A percentile compares a stretch with the other conserved stretches of the same genome.
Evolutionary conservation across 176 grass and related monocot species (phyloP).

Genomic region (Juncus effusus): DNA sequence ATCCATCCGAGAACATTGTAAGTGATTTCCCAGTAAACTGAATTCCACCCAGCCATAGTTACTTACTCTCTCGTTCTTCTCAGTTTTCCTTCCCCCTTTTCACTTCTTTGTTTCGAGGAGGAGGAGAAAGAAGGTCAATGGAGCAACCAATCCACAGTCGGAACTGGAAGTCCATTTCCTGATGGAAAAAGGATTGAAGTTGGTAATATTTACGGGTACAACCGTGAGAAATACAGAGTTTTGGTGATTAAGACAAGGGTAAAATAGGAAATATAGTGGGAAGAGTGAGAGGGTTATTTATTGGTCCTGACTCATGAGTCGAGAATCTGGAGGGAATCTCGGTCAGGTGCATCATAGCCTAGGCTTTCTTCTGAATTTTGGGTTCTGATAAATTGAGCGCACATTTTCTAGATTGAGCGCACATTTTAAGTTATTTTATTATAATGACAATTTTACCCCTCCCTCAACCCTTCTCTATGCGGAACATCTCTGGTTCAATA

Average conservation of each 20-base stretch:
- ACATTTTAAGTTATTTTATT: too few relatives aligned
- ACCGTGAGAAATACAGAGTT: neutral
- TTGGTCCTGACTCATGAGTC: neutral
- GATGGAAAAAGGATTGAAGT: neutral
- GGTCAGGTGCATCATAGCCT: neutral
- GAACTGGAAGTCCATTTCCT: neutral
- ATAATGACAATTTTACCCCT: too few relatives aligned
- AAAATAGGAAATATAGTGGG: neutral
- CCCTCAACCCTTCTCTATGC: too few relatives aligned
- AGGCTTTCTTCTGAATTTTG: too few relatives aligned
- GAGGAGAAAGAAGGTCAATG: neutral
- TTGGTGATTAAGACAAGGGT: neutral
- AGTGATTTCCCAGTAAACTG: slow-evolving; percentile 52
- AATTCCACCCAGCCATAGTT: slow-evolving; percentile 81
- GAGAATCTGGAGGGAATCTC: slow-evolving; percentile 15
- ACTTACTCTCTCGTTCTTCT: slow-evolving; percentile 16
- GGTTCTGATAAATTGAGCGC: too few relatives aligned
- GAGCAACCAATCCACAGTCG: neutral
- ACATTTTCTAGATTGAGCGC: too few relatives aligned
- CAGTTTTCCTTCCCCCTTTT: neutral
- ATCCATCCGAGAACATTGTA: slow-evolving; percentile 89
- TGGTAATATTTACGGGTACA: slow-evolving; percentile 1
- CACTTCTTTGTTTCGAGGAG: too few relatives aligned
- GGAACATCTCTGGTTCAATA: too few relatives aligned
- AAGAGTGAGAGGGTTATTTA: neutral